Base-by-base conservation (phyloP, 169 alveolate genomes). In the Cryptosporidium parvum region DNA sequence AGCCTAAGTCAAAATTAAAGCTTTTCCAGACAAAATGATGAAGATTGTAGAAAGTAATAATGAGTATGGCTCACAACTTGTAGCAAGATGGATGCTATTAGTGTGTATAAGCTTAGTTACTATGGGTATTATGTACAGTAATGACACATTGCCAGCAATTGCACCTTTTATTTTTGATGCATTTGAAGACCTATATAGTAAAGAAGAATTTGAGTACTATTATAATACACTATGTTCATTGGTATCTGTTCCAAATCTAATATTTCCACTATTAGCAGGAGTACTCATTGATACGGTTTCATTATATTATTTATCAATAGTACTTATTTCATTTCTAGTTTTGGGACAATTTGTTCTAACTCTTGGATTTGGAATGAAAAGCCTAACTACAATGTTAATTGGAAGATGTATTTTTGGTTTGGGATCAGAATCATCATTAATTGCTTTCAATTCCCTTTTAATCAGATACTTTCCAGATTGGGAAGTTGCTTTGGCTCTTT, bases 131-230 rank as follows among this genome's bases (percentile, higher is more conserved):
- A 80, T 80, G 89, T 80, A 80, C 48, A 61, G 89, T 51, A 80
- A 65, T 21, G 89, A 80, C 44, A 80, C 89, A 21, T 31, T 80
- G 12, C 89, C 89, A 23, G 89, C 89, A 26, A 80, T 80, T 42
- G 89, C 89, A 29, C 89, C 89, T 12, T 80, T 80, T 65, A 80
- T 80, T 42, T 80, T 80, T 48, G 89, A 80, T 65, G 75, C 75
- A 61, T 80, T 80, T 80, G 89, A 80, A 23, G 65, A 39, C 42
- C 39, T 80, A 16, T 80, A 80, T 23, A 80, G 80, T 65, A 80
- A 80, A 44, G 89, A 80, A 44, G 89, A 80, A 16, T 80, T 80
- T 29, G 89, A 80, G 0, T 80, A 80, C 52, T 80, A 80, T 42
- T 80, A 80, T 26, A 80, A 80, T 42, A 62, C 75, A 10, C 67